These are phyloP conservation scores for Gossypium davidsonii DNA, from an alignment of 441 rosid species.

Conservation along the genomic window DNA sequence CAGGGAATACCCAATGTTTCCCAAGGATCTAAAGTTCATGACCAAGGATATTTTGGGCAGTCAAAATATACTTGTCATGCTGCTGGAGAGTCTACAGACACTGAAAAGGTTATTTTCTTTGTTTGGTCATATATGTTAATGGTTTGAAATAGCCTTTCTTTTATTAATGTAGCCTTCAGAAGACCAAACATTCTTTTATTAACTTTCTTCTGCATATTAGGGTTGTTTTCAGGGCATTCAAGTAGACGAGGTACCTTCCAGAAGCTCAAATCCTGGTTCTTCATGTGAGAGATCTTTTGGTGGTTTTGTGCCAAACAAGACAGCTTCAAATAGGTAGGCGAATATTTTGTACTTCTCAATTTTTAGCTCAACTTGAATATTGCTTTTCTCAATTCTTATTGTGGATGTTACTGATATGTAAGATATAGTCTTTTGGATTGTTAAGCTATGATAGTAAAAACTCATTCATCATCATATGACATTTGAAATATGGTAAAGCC, in stretches of 20 bases:
- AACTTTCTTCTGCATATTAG: slow-evolving; percentile 19
- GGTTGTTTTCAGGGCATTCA: slow-evolving; percentile 30
- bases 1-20: slow-evolving; percentile 29
- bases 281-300: slow-evolving; percentile 39
- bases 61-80: slow-evolving; percentile 38
- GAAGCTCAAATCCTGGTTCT: slow-evolving; percentile 31
- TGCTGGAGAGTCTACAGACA: slow-evolving; percentile 30
- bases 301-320: slow-evolving; percentile 32
- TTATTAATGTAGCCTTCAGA: neutral
- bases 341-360: neutral
- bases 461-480: neutral
- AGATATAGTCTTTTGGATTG: neutral
- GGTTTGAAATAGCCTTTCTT: neutral
- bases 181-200: neutral
- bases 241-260: slow-evolving; percentile 34
- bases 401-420: neutral
- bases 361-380: neutral
- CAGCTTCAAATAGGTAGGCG: slow-evolving; percentile 48
- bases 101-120: slow-evolving; percentile 40
- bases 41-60: slow-evolving; percentile 36
- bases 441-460: neutral
- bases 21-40: slow-evolving; percentile 30
- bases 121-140: neutral
- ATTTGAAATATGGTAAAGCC: neutral
- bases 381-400: neutral